Percentiles rank a stretch among this genome's conserved stretches.
Conservation (phyloP, 805 yeast species). For the Komagataella ulmi region DNA sequence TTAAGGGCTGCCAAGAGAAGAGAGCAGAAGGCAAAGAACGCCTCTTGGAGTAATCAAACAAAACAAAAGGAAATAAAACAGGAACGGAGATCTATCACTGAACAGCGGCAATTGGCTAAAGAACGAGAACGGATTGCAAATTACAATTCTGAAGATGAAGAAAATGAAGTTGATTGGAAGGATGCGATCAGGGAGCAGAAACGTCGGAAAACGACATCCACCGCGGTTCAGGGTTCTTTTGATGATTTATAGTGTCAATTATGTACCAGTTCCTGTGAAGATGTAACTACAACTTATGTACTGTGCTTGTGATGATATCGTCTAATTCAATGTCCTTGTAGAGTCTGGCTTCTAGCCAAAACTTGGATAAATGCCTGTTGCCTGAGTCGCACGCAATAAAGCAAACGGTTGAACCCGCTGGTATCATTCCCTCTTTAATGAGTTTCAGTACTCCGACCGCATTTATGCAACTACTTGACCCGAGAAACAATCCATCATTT, state of each 20-base stretch:
- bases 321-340: slow-evolving; percentile 20
- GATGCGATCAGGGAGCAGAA: slow-evolving; percentile 58
- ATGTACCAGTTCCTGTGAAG: not conserved
- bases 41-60: slow-evolving; percentile 70
- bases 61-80: slow-evolving; percentile 48
- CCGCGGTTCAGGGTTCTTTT: slow-evolving; percentile 40
- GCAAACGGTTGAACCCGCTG: slow-evolving; percentile 59
- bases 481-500: slow-evolving; percentile 83
- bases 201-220: slow-evolving; percentile 30
- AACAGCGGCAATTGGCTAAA: slow-evolving; percentile 54
- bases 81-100: slow-evolving; percentile 55
- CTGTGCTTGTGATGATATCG: not conserved
- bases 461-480: slow-evolving; percentile 87
- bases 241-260: slow-evolving; percentile 31
- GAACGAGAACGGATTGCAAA: slow-evolving; percentile 32
- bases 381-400: slow-evolving; percentile 92
- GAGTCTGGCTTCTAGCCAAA: slow-evolving; percentile 64
- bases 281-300: not conserved
- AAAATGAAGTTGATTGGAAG: slow-evolving; percentile 73
- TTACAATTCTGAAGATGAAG: slow-evolving; percentile 24
- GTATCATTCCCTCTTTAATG: slow-evolving; percentile 25
- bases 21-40: slow-evolving; percentile 35
- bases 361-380: slow-evolving; percentile 76
- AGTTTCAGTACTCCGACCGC: slow-evolving; percentile 76
- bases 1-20: slow-evolving; percentile 28